These are phyloP conservation scores for Agrocybe pediades DNA, from an alignment of 768 basidiomycete genomes.

Conservation along the genomic window DNA sequence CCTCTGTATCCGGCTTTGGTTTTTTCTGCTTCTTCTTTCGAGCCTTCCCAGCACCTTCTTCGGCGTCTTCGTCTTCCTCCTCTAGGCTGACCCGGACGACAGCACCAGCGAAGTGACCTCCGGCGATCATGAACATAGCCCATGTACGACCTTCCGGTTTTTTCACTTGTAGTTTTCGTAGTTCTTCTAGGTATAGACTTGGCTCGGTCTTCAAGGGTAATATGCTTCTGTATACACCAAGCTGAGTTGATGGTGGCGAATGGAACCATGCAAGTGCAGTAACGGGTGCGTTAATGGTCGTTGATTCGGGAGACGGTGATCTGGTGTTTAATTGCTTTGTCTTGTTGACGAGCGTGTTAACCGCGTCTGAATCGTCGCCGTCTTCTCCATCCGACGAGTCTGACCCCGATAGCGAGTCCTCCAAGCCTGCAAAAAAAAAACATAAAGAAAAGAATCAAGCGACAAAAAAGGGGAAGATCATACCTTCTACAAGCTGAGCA, in stretches of 20 bases:
- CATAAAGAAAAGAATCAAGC: neutral
- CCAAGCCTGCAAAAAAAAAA: constrained; percentile 38
- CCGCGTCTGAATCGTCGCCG: constrained; percentile 62
- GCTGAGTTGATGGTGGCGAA: constrained; percentile 82
- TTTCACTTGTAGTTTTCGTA: constrained; percentile 64
- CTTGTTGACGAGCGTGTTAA: constrained; percentile 67
- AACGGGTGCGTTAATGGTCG: constrained; percentile 34
- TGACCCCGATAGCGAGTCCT: constrained; percentile 92
- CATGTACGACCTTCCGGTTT: constrained; percentile 68
- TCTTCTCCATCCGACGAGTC: constrained; percentile 68
- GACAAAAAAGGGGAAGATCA: constrained; percentile 16
- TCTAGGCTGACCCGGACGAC: constrained; percentile 70
- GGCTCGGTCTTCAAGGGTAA: constrained; percentile 56
- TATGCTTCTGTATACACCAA: constrained; percentile 82
- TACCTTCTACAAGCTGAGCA: constrained; percentile 80
- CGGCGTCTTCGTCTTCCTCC: constrained; percentile 43
- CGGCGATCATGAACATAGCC: constrained; percentile 96
- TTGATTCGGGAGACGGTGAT: constrained; percentile 46
- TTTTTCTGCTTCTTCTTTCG: constrained; percentile 61
- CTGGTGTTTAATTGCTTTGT: constrained; percentile 45
- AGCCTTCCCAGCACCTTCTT: constrained; percentile 38
- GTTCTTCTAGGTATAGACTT: constrained; percentile 54
- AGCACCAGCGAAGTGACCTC: constrained; percentile 97
- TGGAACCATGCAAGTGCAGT: constrained; percentile 92
- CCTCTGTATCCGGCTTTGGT: constrained; percentile 76